phyloP scores from a whole-genome alignment of 2,329 filamentous ascomycete species.

The Diaporthe aspalathi region DNA sequence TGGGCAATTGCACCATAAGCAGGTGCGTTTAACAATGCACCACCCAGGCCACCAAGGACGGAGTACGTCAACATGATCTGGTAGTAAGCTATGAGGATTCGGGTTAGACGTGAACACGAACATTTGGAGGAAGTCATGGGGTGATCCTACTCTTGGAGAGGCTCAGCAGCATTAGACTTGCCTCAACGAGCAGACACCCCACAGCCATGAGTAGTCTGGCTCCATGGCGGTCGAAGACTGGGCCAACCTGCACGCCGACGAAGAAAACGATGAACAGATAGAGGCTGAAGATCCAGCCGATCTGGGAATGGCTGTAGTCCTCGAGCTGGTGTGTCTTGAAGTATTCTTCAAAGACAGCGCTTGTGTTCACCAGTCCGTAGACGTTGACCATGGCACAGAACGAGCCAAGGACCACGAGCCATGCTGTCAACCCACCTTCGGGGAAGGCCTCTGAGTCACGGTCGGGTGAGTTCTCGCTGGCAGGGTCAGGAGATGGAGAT shows the following conservation, averaged over 20 bases:
- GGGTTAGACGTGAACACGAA: conserved; percentile 25
- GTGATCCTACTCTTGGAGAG: conserved; percentile 62
- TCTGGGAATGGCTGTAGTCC: conserved; percentile 72
- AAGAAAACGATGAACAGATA: conserved; percentile 87
- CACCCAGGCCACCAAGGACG: conserved; percentile 77
- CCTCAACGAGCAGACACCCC: conserved; percentile 71
- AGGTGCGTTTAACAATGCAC: conserved; percentile 81
- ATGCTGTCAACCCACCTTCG: conserved; percentile 78
- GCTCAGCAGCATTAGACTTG: conserved; percentile 74
- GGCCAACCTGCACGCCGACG: conserved; percentile 83
- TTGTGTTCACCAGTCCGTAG: conserved; percentile 79
- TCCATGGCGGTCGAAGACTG: conserved; percentile 82
- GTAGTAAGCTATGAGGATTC: conserved; percentile 71
- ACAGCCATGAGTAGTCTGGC: conserved; percentile 72
- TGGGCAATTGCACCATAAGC: conserved; percentile 81
- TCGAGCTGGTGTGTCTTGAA: conserved; percentile 77
- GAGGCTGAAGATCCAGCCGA: conserved; percentile 89
- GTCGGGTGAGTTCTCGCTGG: too few relatives aligned
- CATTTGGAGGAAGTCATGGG: background rate
- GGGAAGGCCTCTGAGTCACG: conserved; percentile 66
- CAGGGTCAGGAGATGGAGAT: conserved; percentile 39
- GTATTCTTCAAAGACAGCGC: conserved; percentile 84
- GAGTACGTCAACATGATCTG: conserved; percentile 85
- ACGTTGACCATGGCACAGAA: conserved; percentile 78
- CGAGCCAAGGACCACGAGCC: conserved; percentile 82